phyloP scores from a whole-genome alignment of 345 rosid genomes.

The Limnanthes douglasii region DNA sequence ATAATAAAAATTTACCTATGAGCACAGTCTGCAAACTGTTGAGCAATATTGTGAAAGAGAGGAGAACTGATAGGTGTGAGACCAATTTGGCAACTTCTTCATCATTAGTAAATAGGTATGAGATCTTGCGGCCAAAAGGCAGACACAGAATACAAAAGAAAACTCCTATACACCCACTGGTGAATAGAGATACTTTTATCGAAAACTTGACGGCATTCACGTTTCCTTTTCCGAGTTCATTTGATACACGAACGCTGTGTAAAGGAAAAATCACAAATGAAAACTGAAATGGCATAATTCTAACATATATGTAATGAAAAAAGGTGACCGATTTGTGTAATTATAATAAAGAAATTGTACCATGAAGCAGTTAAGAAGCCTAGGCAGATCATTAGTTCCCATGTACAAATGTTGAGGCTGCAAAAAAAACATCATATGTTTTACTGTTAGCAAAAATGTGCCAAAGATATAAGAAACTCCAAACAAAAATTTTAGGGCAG shows the following conservation, averaged over 20 bases:
- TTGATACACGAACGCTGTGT: conserved; percentile 43
- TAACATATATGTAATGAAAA: neutral
- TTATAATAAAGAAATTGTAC: conserved; percentile 12
- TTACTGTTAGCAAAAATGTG: too few species aligned
- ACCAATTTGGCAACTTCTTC: conserved; percentile 27
- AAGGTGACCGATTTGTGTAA: neutral
- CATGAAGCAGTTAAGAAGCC: conserved; percentile 47
- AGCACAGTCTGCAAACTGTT: conserved; percentile 57
- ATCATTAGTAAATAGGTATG: conserved; percentile 22
- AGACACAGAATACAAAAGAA: conserved; percentile 22
- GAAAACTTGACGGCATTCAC: conserved; percentile 36
- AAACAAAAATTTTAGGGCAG: too few species aligned
- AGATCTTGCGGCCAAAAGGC: conserved; percentile 21
- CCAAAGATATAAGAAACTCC: too few species aligned
- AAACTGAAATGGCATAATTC: neutral
- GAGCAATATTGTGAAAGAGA: conserved; percentile 42
- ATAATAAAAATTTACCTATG: too few species aligned
- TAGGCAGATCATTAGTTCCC: conserved; percentile 39
- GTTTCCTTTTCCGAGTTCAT: conserved; percentile 53
- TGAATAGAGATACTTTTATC: conserved; percentile 22
- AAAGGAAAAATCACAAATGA: neutral
- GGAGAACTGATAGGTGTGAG: conserved; percentile 32
- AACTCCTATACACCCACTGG: conserved; percentile 24
- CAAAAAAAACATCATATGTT: too few species aligned
- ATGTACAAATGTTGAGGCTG: too few species aligned